phyloP scores from a whole-genome alignment of 495 filamentous ascomycete species.

The Aspergillus carlsbadensis region DNA sequence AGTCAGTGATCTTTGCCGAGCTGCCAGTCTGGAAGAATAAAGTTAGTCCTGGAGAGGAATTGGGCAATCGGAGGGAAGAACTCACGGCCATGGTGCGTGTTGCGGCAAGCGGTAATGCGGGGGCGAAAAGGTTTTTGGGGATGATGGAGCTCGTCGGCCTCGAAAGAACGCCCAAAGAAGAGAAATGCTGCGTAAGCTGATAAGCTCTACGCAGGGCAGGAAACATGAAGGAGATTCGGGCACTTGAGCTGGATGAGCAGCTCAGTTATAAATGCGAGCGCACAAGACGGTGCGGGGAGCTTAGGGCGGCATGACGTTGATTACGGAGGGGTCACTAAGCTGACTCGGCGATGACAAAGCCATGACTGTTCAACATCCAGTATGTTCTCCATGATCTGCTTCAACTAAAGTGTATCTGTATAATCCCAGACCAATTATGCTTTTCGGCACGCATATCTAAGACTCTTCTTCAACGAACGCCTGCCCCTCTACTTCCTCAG shows the following conservation, averaged over 20 bases:
- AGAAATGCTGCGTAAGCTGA: conserved; percentile 21
- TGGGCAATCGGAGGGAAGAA: neutral
- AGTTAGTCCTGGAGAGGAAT: neutral
- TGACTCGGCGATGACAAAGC: conserved; percentile 25
- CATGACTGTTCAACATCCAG: neutral
- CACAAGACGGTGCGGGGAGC: conserved; percentile 13
- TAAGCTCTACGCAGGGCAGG: conserved; percentile 24
- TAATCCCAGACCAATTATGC: neutral
- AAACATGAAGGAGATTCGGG: conserved; percentile 28
- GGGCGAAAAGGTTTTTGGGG: conserved; percentile 21
- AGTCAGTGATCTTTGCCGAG: conserved; percentile 66
- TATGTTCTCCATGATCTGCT: neutral
- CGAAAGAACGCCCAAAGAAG: conserved; percentile 17
- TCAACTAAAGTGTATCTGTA: neutral
- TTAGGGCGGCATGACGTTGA: conserved; percentile 27
- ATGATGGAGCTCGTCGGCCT: conserved; percentile 15
- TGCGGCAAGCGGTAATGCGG: conserved; percentile 19
- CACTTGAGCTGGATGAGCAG: neutral
- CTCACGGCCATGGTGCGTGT: conserved; percentile 44
- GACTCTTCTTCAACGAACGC: neutral
- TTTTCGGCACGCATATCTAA: neutral
- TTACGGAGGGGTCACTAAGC: conserved; percentile 28
- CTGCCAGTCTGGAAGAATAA: conserved; percentile 29
- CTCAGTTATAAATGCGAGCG: neutral
- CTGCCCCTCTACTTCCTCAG: conserved; percentile 37